Evolutionary conservation across 192 early-diverging fungal species (phyloP), one percentile per base, ranked within the genome.

Genomic region (Chytriomyces hyalinus): DNA sequence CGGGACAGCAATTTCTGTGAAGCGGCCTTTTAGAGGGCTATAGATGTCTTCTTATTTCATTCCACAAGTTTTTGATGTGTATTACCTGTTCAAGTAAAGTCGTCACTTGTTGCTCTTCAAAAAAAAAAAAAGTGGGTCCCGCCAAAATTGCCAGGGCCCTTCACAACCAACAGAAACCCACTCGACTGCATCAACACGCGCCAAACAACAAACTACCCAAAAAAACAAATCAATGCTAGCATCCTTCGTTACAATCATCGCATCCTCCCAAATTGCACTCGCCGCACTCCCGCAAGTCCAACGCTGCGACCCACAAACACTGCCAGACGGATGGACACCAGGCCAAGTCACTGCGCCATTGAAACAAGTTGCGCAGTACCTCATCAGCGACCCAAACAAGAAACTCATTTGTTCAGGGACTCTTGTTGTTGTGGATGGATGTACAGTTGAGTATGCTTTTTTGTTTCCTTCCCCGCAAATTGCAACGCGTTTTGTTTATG

Each of bases 401-500:
- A 45, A 67, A 8, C 28, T 74, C 53, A 44, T 1, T 1, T 74
- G 72, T 44, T 36, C 28, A 6, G 72, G 72, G 45, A 74, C 26
- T 9, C 8, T 74, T 47, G 72, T 74, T 20, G 47, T 74, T 15
- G 7, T 74, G 59, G 61, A 74, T 45, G 72, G 61, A 43, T 74
- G 72, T 61, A 15, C 57, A 9, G 72, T 74, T 7, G 15, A 17
- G 15, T 63, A 17, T 43, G 10, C 4, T 67, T 17, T 57, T 57
- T 57, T 1, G 11, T n/a, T 57, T 57, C 51, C n/a, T n/a, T 15
- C 51, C n/a, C n/a, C 51, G 0, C n/a, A 15, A 57, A 15, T 57
- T n/a, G n/a, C n/a, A 57, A 57, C n/a, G 10, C 10, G n/a, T 57
- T 57, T 57, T 57, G 24, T 26, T 26, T 26, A 26, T 0, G 24